Base-by-base conservation (phyloP, 352 stramenopile species). In the Blastocystis sp. region DNA sequence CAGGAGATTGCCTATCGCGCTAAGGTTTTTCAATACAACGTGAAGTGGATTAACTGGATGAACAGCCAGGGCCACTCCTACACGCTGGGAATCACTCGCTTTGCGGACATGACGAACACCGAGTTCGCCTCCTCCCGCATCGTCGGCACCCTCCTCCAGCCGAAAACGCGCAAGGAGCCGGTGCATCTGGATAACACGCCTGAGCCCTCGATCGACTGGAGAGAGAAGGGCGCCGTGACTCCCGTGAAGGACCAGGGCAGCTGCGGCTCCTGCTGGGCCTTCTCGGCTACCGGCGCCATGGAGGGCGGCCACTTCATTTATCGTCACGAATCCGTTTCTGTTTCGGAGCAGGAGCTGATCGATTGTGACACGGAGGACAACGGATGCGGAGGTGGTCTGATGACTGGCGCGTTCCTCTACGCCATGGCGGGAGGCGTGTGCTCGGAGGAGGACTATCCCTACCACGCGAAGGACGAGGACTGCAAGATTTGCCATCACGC, bases 201-300 rank as follows among this genome's bases (percentile, higher is more conserved):
- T 54, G 70, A 57, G 54, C 90, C 94, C 0, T 89, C 91, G n/a
- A 90, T 98, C 34, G 95, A 99, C 91, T 99, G 97, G 97, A 89
- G 93, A 64, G 82, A 90, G 10, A 94, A 97, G 89, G 97, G 96
- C 66, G 95, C 91, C 17, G 95, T 99, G 10, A 98, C 96, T 17
- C 92, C 93, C 0, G 95, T 99, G 4, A 98, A 99, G 91, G 98
- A 99, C 90, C 97, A 99, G 91, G 97, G 95, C 76, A 92, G 94
- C 52, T 99, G 97, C 91, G 96, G 97, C 70, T 98, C 95, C 63
- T 99, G 97, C 92, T 99, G 97, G 96, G 95, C 96, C 17, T 99
- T 99, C 92, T 98, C 95, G 21, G 95, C 97, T 3, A 98, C 96
- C 6, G 97, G 97, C 38, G 93, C 95, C 0, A 95, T 99, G 62